Percentiles rank a stretch among this genome's conserved stretches.
These are phyloP conservation scores for Leccinum barrowsii DNA, from an alignment of 768 basidiomycete species.

Conservation along the genomic window DNA sequence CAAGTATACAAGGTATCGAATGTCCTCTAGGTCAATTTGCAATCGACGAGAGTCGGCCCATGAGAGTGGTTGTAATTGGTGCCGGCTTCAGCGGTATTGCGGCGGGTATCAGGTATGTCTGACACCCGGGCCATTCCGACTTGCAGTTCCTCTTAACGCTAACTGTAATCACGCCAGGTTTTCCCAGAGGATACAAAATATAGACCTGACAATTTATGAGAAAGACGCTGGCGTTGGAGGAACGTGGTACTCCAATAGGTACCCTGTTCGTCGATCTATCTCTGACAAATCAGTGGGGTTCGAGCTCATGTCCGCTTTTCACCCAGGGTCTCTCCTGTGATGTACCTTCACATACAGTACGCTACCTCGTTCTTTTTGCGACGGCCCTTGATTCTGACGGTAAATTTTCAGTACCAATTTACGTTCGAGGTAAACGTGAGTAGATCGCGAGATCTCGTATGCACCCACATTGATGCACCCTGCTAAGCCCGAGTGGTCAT, in stretches of 20 bases:
- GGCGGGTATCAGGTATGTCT: not conserved
- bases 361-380: slow-evolving; percentile 12
- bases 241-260: slow-evolving; percentile 55
- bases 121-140: not conserved
- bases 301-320: not conserved
- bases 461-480: not conserved
- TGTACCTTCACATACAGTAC: slow-evolving; percentile 53
- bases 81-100: not conserved
- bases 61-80: not conserved
- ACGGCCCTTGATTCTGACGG: not conserved
- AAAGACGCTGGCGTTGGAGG: slow-evolving; percentile 58
- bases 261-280: slow-evolving; percentile 38
- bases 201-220: slow-evolving; percentile 57
- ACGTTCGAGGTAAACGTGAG: slow-evolving; percentile 52
- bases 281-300: not conserved
- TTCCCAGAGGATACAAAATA: slow-evolving; percentile 33
- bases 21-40: not conserved
- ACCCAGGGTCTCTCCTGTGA: slow-evolving; percentile 56
- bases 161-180: not conserved
- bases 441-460: not conserved
- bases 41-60: not conserved
- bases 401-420: slow-evolving; percentile 46
- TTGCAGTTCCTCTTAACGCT: not conserved
- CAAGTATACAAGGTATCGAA: not conserved
- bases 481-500: slow-evolving; percentile 40